Evolutionary conservation across 441 rosid species (phyloP), one percentile per base, ranked within the genome.

Genomic region (Kokia cookei): DNA sequence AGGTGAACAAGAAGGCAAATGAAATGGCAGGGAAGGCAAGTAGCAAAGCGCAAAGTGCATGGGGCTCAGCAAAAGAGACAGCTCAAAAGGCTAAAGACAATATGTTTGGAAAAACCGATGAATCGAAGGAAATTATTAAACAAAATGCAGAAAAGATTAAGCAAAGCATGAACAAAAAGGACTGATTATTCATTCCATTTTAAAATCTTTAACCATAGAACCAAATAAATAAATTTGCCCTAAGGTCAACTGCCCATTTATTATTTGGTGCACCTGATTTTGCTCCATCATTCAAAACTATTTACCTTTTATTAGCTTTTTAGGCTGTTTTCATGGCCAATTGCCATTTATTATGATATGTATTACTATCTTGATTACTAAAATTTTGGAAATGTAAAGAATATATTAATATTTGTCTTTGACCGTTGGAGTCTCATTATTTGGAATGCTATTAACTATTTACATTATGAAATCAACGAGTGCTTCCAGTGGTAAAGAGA

Each of bases 71-170:
- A 17, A 82, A 80, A 59, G 82, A 75, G 22, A 64, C 64, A 0
- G 75, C 82, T 51, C 80, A 68, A n/a, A 76, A 74, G 69, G 77
- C 75, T 72, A 68, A 74, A 72, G 78, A 74, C 26, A 74, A 59
- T 9, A 35, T 73, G 48, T 43, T 71, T 0, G 80, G 77, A 5
- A 73, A 64, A 40, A 82, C 70, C 26, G 68, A 79, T 22, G 78
- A 79, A 1, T 13, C 82, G 9, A 76, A 79, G 64, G 77, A 79
- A 13, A 45, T 73, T 1, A 17, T 69, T 27, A 15, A 69, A 73
- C 53, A 63, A 58, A 77, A 68, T 55, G 81, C 83, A 11, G 79
- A 58, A n/a, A 15, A 65, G n/a, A 76, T 80, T 7, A 69, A 75
- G 45, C 45, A 57, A 69, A 65, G 68, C 76, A 78, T 75, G 75